A percentile compares a stretch with the other conserved stretches of the same genome.
Conservation (phyloP, 257 asterid species). For the Fraxinus quadrangulata region DNA sequence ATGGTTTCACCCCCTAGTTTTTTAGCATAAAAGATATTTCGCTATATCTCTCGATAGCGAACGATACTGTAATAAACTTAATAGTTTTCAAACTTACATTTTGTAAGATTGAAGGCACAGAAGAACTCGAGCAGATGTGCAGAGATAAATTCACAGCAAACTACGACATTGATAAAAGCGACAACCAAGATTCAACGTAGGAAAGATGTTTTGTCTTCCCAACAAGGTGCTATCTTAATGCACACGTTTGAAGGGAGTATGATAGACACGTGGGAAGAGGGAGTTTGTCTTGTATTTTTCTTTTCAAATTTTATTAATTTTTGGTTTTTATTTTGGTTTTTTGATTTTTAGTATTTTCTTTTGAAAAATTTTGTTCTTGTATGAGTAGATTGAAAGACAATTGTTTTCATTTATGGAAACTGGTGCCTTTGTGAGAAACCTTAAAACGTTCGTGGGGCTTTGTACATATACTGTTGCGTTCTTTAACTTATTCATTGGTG, state of each 20-base stretch:
- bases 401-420: conserved; percentile 29
- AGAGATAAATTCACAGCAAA: conserved; percentile 60
- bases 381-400: conserved; percentile 33
- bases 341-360: neutral
- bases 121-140: conserved; percentile 60
- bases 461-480: conserved; percentile 7
- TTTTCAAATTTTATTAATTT: neutral
- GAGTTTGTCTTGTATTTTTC: conserved; percentile 10
- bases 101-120: conserved; percentile 84
- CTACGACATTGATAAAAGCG: conserved; percentile 80
- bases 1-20: too few relatives aligned
- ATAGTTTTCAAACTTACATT: conserved; percentile 8
- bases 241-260: neutral
- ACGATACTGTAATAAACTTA: neutral
- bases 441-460: neutral
- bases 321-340: neutral
- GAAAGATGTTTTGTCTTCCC: conserved; percentile 25
- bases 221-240: neutral
- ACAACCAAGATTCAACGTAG: conserved; percentile 54
- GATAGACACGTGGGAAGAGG: conserved; percentile 2
- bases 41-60: neutral
- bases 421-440: conserved; percentile 21
- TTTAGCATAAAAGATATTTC: too few relatives aligned
- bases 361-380: conserved; percentile 26
- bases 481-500: neutral